Evolutionary conservation across 1,284 basidiomycete genomes (phyloP).

Genomic region (Rhodotorula sp.): DNA sequence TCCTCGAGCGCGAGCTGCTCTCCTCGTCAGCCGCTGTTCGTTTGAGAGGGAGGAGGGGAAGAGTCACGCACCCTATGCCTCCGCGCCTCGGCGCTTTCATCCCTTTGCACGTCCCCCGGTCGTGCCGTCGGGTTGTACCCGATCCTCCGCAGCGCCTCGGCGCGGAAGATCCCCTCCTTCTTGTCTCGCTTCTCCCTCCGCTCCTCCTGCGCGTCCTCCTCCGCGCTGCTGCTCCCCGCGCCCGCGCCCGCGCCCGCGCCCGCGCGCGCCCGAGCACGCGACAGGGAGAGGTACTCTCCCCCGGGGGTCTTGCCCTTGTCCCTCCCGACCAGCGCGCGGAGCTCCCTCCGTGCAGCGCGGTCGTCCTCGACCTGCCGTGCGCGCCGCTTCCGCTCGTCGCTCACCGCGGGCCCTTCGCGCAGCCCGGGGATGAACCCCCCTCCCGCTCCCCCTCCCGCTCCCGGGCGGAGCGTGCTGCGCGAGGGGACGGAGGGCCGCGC

Average conservation of each 20-base stretch:
- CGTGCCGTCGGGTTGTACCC: constrained; percentile 33
- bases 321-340: constrained; percentile 18
- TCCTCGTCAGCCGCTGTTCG: background rate
- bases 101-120: constrained; percentile 12
- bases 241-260: too few species aligned
- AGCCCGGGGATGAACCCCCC: constrained; percentile 25
- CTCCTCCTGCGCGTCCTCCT: constrained; percentile 6
- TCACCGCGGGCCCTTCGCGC: constrained; percentile 29
- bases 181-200: constrained; percentile 4
- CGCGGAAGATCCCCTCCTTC: constrained; percentile 17
- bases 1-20: constrained; percentile 10
- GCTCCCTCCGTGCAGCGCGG: constrained; percentile 12
- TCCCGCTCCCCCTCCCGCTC: background rate
- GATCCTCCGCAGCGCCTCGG: constrained; percentile 27
- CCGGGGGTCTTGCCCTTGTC: constrained; percentile 29
- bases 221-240: constrained; percentile 7
- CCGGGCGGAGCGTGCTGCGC: background rate
- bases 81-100: constrained; percentile 17
- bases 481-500: background rate
- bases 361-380: constrained; percentile 11
- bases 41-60: too few species aligned
- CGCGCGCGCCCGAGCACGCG: background rate
- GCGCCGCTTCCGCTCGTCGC: constrained; percentile 19
- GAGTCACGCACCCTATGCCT: constrained; percentile 14
- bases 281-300: constrained; percentile 12